Conservation (phyloP, 2,329 filamentous ascomycete genomes). For the Cercospora beticola region DNA sequence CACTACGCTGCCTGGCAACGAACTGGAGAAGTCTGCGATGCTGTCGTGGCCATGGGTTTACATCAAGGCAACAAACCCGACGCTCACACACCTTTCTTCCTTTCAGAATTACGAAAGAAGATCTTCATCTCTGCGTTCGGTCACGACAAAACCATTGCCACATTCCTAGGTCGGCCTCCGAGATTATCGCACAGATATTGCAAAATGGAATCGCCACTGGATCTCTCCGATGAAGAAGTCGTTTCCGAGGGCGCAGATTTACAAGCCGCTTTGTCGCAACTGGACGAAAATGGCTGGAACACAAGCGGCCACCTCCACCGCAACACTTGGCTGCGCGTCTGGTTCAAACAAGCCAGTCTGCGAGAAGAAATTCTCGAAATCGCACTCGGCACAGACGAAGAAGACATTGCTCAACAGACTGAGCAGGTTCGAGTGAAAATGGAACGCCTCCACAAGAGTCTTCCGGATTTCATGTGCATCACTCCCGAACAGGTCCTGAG, state of each 20-base stretch:
- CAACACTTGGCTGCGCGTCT: constrained; percentile 50
- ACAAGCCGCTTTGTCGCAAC: constrained; percentile 38
- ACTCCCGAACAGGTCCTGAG: constrained; percentile 33
- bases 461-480: constrained; percentile 35
- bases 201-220: constrained; percentile 55
- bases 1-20: constrained; percentile 38
- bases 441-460: constrained; percentile 41
- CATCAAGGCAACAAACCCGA: constrained; percentile 38
- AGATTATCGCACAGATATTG: constrained; percentile 52
- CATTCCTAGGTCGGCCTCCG: constrained; percentile 52
- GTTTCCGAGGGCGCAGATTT: constrained; percentile 48
- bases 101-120: constrained; percentile 36
- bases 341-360: constrained; percentile 51
- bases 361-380: constrained; percentile 61
- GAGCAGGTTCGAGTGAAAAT: constrained; percentile 43
- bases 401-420: constrained; percentile 41
- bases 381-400: constrained; percentile 47
- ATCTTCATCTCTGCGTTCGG: constrained; percentile 38
- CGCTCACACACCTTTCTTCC: constrained; percentile 37
- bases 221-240: constrained; percentile 53
- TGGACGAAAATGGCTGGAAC: constrained; percentile 57
- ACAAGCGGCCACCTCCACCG: constrained; percentile 46
- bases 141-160: constrained; percentile 37
- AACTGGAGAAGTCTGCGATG: constrained; percentile 38
- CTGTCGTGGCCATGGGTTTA: constrained; percentile 37